A percentile compares a stretch with the other conserved stretches of the same genome.
Conservation (phyloP, 2,329 filamentous ascomycete species). For the Grosmannia serpens region DNA sequence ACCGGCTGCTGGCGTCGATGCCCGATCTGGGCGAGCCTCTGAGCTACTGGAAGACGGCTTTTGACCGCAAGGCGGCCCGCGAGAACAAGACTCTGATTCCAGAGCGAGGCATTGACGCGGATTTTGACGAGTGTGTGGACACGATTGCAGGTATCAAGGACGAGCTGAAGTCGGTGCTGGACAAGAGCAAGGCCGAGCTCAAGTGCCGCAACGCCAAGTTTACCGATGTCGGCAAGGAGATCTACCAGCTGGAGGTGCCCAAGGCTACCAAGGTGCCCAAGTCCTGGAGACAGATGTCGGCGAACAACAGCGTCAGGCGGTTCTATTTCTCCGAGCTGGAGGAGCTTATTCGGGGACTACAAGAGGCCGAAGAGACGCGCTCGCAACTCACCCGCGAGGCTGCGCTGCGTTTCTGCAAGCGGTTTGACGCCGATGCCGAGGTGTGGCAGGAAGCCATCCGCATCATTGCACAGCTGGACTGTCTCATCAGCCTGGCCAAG, state of each 20-base stretch:
- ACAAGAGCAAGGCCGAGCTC: slow-evolving; percentile 59
- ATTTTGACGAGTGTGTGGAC: slow-evolving; percentile 78
- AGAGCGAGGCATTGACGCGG: slow-evolving; percentile 75
- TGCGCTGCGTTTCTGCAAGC: slow-evolving; percentile 66
- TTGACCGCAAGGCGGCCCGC: slow-evolving; percentile 69
- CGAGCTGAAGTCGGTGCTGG: slow-evolving; percentile 60
- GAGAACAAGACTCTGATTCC: slow-evolving; percentile 76
- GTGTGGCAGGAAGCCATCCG: slow-evolving; percentile 84
- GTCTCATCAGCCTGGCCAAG: slow-evolving; percentile 83
- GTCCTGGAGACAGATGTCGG: slow-evolving; percentile 92
- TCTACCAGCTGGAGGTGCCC: slow-evolving; percentile 89
- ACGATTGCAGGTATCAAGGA: slow-evolving; percentile 63
- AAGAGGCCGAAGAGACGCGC: slow-evolving; percentile 90
- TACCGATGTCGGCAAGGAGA: slow-evolving; percentile 86
- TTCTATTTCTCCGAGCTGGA: slow-evolving; percentile 87
- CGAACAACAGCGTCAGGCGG: slow-evolving; percentile 78
- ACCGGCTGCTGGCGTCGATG: slow-evolving; percentile 74
- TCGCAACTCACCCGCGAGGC: slow-evolving; percentile 84
- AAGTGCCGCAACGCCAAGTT: slow-evolving; percentile 64
- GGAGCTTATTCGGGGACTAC: slow-evolving; percentile 70
- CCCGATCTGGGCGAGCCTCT: slow-evolving; percentile 67
- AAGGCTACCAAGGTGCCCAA: slow-evolving; percentile 77
- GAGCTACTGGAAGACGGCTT: slow-evolving; percentile 81
- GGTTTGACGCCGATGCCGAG: slow-evolving; percentile 78
- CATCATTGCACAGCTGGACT: slow-evolving; percentile 86